Conservation (phyloP, 768 basidiomycete species). For the Suillus occidentalis region DNA sequence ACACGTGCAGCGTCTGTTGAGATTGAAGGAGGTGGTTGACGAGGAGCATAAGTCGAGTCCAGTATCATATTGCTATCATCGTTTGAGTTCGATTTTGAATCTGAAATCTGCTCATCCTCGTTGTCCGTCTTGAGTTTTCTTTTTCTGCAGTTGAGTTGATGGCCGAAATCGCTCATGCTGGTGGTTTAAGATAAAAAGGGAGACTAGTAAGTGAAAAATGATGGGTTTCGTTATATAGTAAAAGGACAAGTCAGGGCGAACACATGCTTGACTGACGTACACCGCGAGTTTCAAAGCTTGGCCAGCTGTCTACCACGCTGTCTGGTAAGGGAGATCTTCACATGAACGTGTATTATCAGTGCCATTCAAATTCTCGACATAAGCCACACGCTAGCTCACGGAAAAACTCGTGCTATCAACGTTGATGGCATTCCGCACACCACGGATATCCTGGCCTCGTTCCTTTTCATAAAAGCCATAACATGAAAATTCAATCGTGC, state of each 20-base stretch:
- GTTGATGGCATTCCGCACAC: constrained; percentile 10
- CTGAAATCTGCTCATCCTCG: constrained; percentile 40
- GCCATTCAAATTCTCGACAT: background rate
- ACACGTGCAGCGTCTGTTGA: constrained; percentile 28
- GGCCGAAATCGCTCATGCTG: constrained; percentile 63
- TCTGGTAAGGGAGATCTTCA: background rate
- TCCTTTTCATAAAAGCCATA: constrained; percentile 10
- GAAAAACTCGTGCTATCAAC: constrained; percentile 8
- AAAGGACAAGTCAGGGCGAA: constrained; percentile 31
- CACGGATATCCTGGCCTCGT: constrained; percentile 14
- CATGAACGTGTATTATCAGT: background rate
- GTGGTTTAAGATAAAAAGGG: constrained; percentile 11
- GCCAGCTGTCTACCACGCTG: constrained; percentile 1
- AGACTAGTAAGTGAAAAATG: constrained; percentile 9
- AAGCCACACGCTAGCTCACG: background rate
- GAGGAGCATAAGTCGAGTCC: constrained; percentile 30
- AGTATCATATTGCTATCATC: constrained; percentile 34
- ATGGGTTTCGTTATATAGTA: constrained; percentile 31
- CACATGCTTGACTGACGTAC: constrained; percentile 28
- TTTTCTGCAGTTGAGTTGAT: constrained; percentile 59
- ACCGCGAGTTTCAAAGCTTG: constrained; percentile 2
- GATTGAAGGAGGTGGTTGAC: constrained; percentile 40
- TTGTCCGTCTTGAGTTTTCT: constrained; percentile 71
- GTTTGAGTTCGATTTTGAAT: constrained; percentile 23
- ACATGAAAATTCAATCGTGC: constrained; percentile 10